Conservation (phyloP, 768 basidiomycete genomes). For the Agrocybe chaxingu region DNA sequence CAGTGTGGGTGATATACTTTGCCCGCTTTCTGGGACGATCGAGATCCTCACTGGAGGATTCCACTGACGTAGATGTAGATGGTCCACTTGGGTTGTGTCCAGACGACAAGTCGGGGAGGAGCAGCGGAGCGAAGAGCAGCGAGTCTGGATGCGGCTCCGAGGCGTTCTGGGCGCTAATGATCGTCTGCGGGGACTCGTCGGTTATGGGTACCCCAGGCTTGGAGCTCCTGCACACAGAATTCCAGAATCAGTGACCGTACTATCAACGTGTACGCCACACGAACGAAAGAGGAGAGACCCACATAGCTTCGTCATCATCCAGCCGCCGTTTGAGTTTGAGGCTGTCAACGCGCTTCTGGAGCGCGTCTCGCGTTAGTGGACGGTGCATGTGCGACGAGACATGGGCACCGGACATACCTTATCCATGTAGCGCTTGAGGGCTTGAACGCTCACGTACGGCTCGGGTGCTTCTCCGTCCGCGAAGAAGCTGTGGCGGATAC, state of each 20-base stretch:
- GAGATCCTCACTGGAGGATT: too few relatives aligned
- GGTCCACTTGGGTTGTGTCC: too few relatives aligned
- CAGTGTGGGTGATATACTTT: too few relatives aligned
- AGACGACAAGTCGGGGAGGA: too few relatives aligned
- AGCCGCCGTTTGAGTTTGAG: constrained; percentile 30
- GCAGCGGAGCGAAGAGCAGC: too few relatives aligned
- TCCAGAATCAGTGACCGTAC: neutral
- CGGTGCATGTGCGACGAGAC: constrained; percentile 11
- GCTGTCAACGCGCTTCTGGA: constrained; percentile 15
- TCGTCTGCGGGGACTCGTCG: too few relatives aligned
- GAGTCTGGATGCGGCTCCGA: too few relatives aligned
- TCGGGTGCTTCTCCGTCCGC: constrained; percentile 9
- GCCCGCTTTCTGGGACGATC: too few relatives aligned
- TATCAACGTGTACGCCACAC: neutral
- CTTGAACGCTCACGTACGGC: neutral
- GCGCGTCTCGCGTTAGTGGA: constrained; percentile 7
- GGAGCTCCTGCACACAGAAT: too few relatives aligned
- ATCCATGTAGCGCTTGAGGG: constrained; percentile 8
- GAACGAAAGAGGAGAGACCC: neutral
- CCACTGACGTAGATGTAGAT: too few relatives aligned
- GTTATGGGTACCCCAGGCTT: too few relatives aligned
- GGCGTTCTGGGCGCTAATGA: too few relatives aligned
- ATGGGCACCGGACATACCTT: constrained; percentile 7
- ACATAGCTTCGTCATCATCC: constrained; percentile 20
- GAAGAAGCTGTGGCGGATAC: constrained; percentile 8